Evolutionary conservation across 2,329 filamentous ascomycete species (phyloP).

Genomic region (Aspergillus fischeri): DNA sequence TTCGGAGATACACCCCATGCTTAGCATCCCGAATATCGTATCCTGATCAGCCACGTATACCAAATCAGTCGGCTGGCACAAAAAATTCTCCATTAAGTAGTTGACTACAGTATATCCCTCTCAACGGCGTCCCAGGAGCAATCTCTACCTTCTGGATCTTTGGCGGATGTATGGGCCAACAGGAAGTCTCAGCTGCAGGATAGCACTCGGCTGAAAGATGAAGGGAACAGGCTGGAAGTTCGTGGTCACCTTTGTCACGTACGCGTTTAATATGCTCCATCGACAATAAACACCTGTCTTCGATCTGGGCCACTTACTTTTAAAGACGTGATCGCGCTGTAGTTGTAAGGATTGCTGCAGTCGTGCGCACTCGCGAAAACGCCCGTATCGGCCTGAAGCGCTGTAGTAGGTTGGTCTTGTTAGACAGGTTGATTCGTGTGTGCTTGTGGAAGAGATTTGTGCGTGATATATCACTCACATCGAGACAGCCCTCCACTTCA

Average conservation of each 20-base stretch:
- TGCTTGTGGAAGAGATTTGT: no score
- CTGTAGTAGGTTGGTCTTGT: slow-evolving; percentile 1
- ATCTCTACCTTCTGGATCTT: slow-evolving; percentile 8
- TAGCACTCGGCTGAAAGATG: slow-evolving; percentile 14
- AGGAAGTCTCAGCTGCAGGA: slow-evolving; percentile 13
- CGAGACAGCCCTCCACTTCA: slow-evolving; percentile 13
- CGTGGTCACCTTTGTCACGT: slow-evolving; percentile 10
- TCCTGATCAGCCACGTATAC: background rate
- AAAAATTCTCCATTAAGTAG: background rate
- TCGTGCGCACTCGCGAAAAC: no score
- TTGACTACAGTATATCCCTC: slow-evolving; percentile 14
- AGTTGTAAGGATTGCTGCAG: no score
- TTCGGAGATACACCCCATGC: background rate
- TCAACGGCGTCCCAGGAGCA: slow-evolving; percentile 12
- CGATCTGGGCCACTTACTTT: background rate
- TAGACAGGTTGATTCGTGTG: no score
- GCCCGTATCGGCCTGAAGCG: slow-evolving; percentile 11
- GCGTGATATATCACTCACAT: slow-evolving; percentile 7
- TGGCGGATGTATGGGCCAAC: slow-evolving; percentile 4
- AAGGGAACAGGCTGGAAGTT: slow-evolving; percentile 11
- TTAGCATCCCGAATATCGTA: background rate
- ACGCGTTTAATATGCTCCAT: background rate
- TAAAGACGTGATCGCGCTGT: no score
- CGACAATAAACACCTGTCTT: background rate
- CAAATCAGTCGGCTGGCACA: background rate